These are phyloP conservation scores for Rhodomyrtus tomentosa DNA, from an alignment of 345 rosid species.

Conservation along the genomic window DNA sequence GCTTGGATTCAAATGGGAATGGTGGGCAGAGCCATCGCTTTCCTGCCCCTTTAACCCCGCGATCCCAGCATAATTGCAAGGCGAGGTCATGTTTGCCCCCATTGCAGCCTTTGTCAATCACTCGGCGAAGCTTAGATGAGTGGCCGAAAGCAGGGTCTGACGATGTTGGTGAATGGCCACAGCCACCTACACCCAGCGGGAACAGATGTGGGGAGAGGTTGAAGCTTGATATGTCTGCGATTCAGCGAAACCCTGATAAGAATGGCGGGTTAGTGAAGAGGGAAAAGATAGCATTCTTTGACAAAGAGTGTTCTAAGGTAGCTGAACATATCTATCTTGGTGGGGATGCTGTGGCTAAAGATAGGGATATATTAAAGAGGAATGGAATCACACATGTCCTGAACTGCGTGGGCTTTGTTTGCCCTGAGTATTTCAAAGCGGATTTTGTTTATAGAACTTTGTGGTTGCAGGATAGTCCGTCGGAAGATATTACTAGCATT, in stretches of 20 bases:
- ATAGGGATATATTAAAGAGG: constrained; percentile 63
- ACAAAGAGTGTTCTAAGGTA: constrained; percentile 94
- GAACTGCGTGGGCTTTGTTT: constrained; percentile 95
- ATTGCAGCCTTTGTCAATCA: constrained; percentile 81
- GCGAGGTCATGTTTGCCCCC: constrained; percentile 93
- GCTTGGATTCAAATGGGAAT: constrained; percentile 31
- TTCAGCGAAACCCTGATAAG: constrained; percentile 52
- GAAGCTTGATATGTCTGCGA: constrained; percentile 85
- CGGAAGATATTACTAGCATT: constrained; percentile 97
- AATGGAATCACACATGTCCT: constrained; percentile 89
- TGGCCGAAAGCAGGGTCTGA: constrained; percentile 99
- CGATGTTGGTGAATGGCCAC: constrained; percentile 96
- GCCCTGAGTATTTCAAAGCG: constrained; percentile 91
- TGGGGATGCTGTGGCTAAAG: constrained; percentile 93
- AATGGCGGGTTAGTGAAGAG: constrained; percentile 70
- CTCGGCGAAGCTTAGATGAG: constrained; percentile 90
- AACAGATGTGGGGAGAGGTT: constrained; percentile 74
- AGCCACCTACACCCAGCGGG: constrained; percentile 81
- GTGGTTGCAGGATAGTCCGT: constrained; percentile 98
- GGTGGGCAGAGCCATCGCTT: constrained; percentile 40
- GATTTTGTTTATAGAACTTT: constrained; percentile 85
- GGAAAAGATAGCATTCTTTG: constrained; percentile 90
- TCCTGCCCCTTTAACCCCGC: constrained; percentile 76
- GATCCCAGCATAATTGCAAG: constrained; percentile 81
- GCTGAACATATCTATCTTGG: constrained; percentile 94